Conservation (phyloP, 495 filamentous ascomycete genomes). For the Rostrohypoxylon terebratum region DNA sequence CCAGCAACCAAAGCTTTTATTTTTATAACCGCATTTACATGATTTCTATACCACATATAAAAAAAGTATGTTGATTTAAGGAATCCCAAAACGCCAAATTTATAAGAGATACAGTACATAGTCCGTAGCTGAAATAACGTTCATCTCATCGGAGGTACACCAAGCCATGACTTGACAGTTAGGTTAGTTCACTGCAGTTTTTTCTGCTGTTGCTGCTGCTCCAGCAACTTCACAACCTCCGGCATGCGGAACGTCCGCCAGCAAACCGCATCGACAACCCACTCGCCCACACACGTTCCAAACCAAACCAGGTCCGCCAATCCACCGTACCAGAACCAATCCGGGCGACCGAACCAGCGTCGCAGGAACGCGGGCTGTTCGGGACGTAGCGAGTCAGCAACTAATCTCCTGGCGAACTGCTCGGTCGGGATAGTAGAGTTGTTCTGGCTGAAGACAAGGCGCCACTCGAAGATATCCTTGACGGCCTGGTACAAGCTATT, state of each 20-base stretch:
- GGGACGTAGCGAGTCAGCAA: constrained; percentile 50
- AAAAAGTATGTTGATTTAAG: neutral
- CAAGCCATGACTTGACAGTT: neutral
- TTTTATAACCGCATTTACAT: no score
- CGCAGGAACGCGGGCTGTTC: constrained; percentile 53
- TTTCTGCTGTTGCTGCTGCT: constrained; percentile 35
- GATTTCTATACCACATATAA: neutral
- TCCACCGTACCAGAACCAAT: constrained; percentile 63
- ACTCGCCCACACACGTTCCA: constrained; percentile 53
- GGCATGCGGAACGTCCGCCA: constrained; percentile 56
- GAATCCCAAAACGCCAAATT: neutral
- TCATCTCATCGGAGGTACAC: neutral
- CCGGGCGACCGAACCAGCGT: constrained; percentile 58
- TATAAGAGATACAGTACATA: neutral
- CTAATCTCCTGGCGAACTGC: constrained; percentile 53
- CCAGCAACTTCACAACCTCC: constrained; percentile 53
- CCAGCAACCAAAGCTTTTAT: no score
- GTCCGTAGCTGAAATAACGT: neutral
- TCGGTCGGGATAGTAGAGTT: constrained; percentile 56
- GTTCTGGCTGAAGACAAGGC: constrained; percentile 60
- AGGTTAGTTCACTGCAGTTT: constrained; percentile 48
- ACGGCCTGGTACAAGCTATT: constrained; percentile 57
- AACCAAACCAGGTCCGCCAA: constrained; percentile 52
- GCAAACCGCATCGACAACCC: constrained; percentile 53
- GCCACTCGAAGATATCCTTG: constrained; percentile 55